Conservation (phyloP, 495 filamentous ascomycete species). For the Penicillium odoratum region DNA sequence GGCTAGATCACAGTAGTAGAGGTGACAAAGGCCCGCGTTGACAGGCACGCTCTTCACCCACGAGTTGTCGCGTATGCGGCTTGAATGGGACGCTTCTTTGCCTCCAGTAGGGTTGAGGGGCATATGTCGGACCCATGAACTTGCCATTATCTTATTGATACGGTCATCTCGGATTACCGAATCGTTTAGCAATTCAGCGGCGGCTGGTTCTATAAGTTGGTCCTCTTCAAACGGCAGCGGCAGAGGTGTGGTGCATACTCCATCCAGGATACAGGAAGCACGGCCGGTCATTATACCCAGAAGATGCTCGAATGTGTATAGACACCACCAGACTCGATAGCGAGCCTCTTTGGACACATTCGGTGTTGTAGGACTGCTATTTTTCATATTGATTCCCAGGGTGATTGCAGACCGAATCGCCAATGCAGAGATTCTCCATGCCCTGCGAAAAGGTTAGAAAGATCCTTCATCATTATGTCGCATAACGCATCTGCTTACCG, state of each 20-base stretch:
- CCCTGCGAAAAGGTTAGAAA: conserved; percentile 36
- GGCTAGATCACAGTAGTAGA: conserved; percentile 49
- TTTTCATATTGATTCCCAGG: conserved; percentile 65
- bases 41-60: conserved; percentile 37
- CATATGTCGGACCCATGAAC: conserved; percentile 39
- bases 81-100: conserved; percentile 25
- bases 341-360: conserved; percentile 61
- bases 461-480: neutral
- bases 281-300: conserved; percentile 66
- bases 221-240: conserved; percentile 60
- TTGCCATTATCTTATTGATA: conserved; percentile 39
- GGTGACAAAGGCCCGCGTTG: conserved; percentile 48
- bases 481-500: conserved; percentile 43
- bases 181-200: conserved; percentile 35
- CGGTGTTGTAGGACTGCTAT: conserved; percentile 48
- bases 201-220: conserved; percentile 33
- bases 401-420: conserved; percentile 61
- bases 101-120: conserved; percentile 36
- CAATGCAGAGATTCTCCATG: conserved; percentile 63
- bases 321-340: conserved; percentile 65
- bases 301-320: conserved; percentile 61
- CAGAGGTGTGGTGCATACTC: conserved; percentile 60
- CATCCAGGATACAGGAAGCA: conserved; percentile 58
- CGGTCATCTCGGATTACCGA: conserved; percentile 35
- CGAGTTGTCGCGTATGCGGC: conserved; percentile 23